phyloP scores from a whole-genome alignment of 2,329 filamentous ascomycete species.

The Aspergillus pseudoglaucus region DNA sequence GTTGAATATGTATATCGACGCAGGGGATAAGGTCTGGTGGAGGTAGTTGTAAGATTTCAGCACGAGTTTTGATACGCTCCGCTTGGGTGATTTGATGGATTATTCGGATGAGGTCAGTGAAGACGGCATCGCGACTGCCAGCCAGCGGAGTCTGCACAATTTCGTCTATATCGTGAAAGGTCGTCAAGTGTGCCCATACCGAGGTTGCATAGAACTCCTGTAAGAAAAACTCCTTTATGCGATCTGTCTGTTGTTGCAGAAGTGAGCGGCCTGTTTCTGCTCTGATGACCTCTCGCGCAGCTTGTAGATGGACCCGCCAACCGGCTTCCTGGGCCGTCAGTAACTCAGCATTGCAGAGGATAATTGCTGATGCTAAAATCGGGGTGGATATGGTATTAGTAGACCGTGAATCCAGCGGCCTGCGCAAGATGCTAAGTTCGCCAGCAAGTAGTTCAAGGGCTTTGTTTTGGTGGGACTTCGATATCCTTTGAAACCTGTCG shows the following conservation, averaged over 20 bases:
- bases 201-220: conserved; percentile 16
- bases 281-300: conserved; percentile 14
- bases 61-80: conserved; percentile 5
- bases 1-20: conserved; percentile 1
- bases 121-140: conserved; percentile 9
- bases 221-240: conserved; percentile 13
- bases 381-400: conserved; percentile 1
- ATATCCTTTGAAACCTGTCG: conserved; percentile 4
- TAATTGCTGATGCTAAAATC: conserved; percentile 13
- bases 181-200: conserved; percentile 10
- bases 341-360: conserved; percentile 17
- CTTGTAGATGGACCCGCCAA: conserved; percentile 15
- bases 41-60: background rate
- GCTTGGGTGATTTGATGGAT: conserved; percentile 14
- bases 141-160: conserved; percentile 4
- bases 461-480: conserved; percentile 6
- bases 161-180: conserved; percentile 9
- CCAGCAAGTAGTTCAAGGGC: conserved; percentile 1
- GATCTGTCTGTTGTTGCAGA: background rate
- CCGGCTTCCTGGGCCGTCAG: conserved; percentile 11
- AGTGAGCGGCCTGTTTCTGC: background rate
- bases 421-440: conserved; percentile 3
- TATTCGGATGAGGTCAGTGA: conserved; percentile 14
- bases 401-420: background rate
- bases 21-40: background rate